phyloP scores from a whole-genome alignment of 371 early-diverging fungal genomes.

The Mucor saturninus region DNA sequence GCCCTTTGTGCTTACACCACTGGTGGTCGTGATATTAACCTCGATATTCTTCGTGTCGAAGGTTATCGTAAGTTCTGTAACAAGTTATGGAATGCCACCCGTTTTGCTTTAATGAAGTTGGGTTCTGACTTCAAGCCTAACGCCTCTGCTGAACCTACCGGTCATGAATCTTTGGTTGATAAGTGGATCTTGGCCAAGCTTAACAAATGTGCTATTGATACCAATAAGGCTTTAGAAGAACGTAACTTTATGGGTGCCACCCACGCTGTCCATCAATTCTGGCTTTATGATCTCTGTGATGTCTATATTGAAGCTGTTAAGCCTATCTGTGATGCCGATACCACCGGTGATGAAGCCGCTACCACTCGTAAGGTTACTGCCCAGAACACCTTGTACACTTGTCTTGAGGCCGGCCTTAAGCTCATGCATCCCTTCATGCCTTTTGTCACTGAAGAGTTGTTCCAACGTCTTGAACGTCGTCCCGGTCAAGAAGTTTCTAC shows the following conservation, averaged over 20 bases:
- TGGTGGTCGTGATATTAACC: constrained; percentile 93
- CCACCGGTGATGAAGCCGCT: constrained; percentile 51
- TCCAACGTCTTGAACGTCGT: constrained; percentile 88
- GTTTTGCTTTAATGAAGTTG: constrained; percentile 92
- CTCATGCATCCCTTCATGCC: constrained; percentile 99
- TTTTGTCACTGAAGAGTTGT: constrained; percentile 99
- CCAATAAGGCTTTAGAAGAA: constrained; percentile 77
- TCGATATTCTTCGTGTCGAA: constrained; percentile 96
- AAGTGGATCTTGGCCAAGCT: constrained; percentile 94
- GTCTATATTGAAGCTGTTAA: constrained; percentile 95
- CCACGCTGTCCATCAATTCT: constrained; percentile 89
- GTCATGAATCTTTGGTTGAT: constrained; percentile 87
- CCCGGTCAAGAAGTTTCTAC: constrained; percentile 60
- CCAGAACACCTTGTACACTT: constrained; percentile 89
- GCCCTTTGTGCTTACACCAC: constrained; percentile 94
- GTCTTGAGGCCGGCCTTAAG: constrained; percentile 91
- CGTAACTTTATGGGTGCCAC: constrained; percentile 98
- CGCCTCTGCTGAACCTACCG: constrained; percentile 67
- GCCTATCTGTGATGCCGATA: constrained; percentile 78
- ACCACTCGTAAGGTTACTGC: constrained; percentile 64
- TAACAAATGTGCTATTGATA: constrained; percentile 80
- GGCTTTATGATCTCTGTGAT: constrained; percentile 98
- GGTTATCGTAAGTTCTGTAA: constrained; percentile 99
- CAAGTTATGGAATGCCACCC: constrained; percentile 99
- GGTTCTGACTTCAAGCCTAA: constrained; percentile 82